These are phyloP conservation scores for Cercospora berteroae DNA, from an alignment of 2,329 filamentous ascomycete genomes.

Conservation along the genomic window DNA sequence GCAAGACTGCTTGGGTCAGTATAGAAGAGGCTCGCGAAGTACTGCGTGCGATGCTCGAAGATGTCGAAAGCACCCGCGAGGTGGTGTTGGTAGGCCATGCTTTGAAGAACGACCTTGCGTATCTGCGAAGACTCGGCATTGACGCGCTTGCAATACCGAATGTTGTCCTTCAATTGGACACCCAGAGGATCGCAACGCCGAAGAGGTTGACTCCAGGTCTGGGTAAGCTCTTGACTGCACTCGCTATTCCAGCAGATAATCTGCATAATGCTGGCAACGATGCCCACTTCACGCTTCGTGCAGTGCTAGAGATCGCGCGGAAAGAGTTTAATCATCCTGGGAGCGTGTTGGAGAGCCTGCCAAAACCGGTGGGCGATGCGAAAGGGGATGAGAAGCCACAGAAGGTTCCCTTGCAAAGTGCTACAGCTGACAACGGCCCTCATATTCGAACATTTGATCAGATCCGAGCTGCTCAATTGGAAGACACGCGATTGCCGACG, in stretches of 20 bases:
- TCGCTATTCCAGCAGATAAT: slow-evolving; percentile 43
- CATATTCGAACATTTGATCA: neutral
- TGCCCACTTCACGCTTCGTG: slow-evolving; percentile 22
- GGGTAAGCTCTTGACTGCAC: slow-evolving; percentile 59
- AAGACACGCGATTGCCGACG: neutral
- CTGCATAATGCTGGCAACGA: slow-evolving; percentile 25
- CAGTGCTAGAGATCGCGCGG: slow-evolving; percentile 11
- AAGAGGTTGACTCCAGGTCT: slow-evolving; percentile 47
- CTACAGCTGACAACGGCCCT: neutral
- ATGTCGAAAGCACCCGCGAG: slow-evolving; percentile 45
- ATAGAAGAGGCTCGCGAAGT: slow-evolving; percentile 37
- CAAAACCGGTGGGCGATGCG: neutral
- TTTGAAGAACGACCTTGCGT: slow-evolving; percentile 63
- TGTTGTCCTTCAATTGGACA: slow-evolving; percentile 61
- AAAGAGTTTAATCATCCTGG: neutral
- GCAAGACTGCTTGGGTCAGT: slow-evolving; percentile 51
- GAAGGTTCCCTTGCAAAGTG: neutral
- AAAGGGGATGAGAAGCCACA: neutral
- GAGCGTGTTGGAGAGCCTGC: neutral
- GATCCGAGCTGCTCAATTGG: neutral
- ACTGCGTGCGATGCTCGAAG: slow-evolving; percentile 55
- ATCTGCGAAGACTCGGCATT: slow-evolving; percentile 64
- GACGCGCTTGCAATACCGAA: slow-evolving; percentile 54
- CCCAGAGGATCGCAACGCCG: slow-evolving; percentile 64
- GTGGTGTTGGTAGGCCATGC: slow-evolving; percentile 86